Evolutionary conservation across 345 rosid genomes (phyloP).

Genomic region (Gossypioides kirkii): DNA sequence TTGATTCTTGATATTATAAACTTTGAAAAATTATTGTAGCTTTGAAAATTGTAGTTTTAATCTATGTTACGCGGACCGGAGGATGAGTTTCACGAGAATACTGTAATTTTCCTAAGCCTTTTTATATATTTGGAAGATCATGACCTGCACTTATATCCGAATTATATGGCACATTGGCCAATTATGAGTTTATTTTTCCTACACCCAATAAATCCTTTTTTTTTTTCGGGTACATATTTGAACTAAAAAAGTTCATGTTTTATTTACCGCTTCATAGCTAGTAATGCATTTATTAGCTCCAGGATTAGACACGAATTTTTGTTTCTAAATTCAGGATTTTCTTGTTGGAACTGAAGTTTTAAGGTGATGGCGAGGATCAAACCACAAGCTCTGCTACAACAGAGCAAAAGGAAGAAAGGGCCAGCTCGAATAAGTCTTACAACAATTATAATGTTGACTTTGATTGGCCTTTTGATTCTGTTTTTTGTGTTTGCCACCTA

Average conservation of each 20-base stretch:
- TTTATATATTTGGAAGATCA: background rate
- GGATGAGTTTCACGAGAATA: background rate
- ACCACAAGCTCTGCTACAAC: conserved; percentile 64
- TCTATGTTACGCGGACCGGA: background rate
- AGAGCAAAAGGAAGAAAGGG: conserved; percentile 77
- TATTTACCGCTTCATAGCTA: background rate
- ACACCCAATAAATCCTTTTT: background rate
- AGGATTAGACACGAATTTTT: background rate
- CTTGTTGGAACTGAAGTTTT: conserved; percentile 23
- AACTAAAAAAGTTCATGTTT: background rate
- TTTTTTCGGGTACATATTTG: background rate
- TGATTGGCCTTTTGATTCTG: conserved; percentile 38
- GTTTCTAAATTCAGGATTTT: background rate
- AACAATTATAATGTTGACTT: conserved; percentile 37
- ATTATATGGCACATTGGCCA: background rate
- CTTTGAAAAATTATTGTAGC: background rate
- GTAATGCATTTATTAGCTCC: background rate
- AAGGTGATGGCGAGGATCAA: conserved; percentile 67
- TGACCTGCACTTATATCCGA: background rate
- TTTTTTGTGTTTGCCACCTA: conserved; percentile 56
- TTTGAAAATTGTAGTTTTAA: background rate
- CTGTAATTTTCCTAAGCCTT: background rate
- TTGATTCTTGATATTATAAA: background rate
- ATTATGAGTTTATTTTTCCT: too few species aligned
- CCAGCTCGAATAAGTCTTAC: conserved; percentile 52